These are phyloP conservation scores for Claviceps lovelessii DNA, from an alignment of 2,329 filamentous ascomycete species.

Conservation along the genomic window DNA sequence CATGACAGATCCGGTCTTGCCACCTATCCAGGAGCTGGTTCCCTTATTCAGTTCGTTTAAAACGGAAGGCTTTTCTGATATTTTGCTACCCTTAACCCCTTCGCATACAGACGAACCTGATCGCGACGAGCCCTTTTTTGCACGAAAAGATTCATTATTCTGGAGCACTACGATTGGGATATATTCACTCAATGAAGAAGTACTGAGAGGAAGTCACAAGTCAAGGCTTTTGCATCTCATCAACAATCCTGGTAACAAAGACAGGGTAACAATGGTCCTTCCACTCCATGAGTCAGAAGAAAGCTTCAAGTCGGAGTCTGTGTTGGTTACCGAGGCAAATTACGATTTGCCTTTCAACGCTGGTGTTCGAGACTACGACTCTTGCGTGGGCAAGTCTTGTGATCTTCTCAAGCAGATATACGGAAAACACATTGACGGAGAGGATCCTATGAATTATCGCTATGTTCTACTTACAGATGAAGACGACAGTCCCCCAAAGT, in stretches of 20 bases:
- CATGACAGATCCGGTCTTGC: conserved; percentile 46
- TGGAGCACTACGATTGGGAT: conserved; percentile 61
- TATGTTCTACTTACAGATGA: conserved; percentile 63
- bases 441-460: conserved; percentile 46
- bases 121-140: conserved; percentile 32
- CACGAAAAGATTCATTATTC: conserved; percentile 52
- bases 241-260: conserved; percentile 39
- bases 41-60: conserved; percentile 68
- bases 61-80: conserved; percentile 58
- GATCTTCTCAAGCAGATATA: conserved; percentile 17
- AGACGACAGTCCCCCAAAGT: conserved; percentile 47
- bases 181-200: conserved; percentile 32
- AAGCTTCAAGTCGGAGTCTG: conserved; percentile 40
- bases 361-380: conserved; percentile 42
- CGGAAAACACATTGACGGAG: conserved; percentile 22
- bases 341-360: conserved; percentile 39
- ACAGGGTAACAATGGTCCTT: conserved; percentile 42
- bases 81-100: conserved; percentile 51
- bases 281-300: conserved; percentile 23
- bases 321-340: conserved; percentile 40
- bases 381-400: conserved; percentile 35
- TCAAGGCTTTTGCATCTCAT: conserved; percentile 57
- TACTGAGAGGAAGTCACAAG: conserved; percentile 53
- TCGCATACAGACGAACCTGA: conserved; percentile 28
- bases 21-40: conserved; percentile 48